Percentiles rank a stretch among this genome's conserved stretches.
These are phyloP conservation scores for Myxozyma kluyveri DNA, from an alignment of 805 yeast species.

Conservation along the genomic window DNA sequence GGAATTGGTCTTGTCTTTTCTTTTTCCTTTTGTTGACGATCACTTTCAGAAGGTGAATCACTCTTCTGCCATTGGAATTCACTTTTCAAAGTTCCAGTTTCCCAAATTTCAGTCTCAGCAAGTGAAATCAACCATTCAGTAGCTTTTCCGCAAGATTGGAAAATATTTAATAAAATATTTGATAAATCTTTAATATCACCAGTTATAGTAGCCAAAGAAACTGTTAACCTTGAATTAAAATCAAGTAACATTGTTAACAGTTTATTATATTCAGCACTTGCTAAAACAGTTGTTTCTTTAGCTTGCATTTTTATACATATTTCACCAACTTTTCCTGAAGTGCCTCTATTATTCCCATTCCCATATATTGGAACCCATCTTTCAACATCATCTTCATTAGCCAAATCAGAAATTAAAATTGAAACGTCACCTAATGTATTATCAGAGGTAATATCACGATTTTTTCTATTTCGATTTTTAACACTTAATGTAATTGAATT, in stretches of 20 bases:
- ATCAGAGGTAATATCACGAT: constrained; percentile 14
- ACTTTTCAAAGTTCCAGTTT: constrained; percentile 17
- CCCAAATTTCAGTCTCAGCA: constrained; percentile 60
- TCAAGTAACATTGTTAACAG: constrained; percentile 58
- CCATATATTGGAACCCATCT: constrained; percentile 33
- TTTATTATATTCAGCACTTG: constrained; percentile 57
- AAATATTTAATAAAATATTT: constrained; percentile 61
- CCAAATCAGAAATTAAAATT: constrained; percentile 17
- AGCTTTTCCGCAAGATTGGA: constrained; percentile 66
- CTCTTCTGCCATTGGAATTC: not conserved
- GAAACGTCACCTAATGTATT: constrained; percentile 23
- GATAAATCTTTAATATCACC: constrained; percentile 35
- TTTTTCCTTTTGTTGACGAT: not conserved
- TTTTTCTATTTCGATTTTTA: constrained; percentile 19
- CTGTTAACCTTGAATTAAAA: constrained; percentile 35
- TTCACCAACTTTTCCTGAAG: constrained; percentile 29
- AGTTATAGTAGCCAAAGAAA: constrained; percentile 44
- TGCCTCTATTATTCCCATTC: constrained; percentile 15
- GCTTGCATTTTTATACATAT: constrained; percentile 33
- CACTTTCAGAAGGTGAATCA: no score
- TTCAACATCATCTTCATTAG: constrained; percentile 30
- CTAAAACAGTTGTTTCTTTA: constrained; percentile 40
- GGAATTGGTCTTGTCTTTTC: not conserved
- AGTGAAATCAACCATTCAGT: constrained; percentile 70
- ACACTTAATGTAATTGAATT: constrained; percentile 24